Evolutionary conservation across 192 early-diverging fungal genomes (phyloP), one percentile per base, ranked within the genome.

Genomic region (Umbelopsis sp.): DNA sequence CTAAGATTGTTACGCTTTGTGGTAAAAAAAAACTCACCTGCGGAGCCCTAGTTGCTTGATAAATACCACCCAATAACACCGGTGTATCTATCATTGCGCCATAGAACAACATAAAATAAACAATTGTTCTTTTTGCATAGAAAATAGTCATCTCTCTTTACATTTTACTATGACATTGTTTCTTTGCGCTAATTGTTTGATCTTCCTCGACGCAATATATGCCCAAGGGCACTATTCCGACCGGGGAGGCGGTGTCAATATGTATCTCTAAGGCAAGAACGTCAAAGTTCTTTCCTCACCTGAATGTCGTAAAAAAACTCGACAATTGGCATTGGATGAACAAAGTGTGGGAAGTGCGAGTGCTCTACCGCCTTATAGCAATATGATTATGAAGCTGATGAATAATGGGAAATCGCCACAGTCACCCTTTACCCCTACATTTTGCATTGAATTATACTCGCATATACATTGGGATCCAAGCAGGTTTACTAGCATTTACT

Each of bases 231-330:
- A 66, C 55, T 61, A 16, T 9, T 10, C 37, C 37, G 37, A 4
- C 5, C 1, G 37, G 6, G 10, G 5, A 1, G 37, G 37, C 37
- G 37, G 37, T 41, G 37, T 41, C 6, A 41, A 41, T 41, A 41
- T 6, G 37, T 6, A 41, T 4, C 10, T 41, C 5, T 41, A 41
- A 41, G 37, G 37, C 37, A 41, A 41, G 37, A 9, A 10, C 37
- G 5, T 41, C 37, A 6, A 30, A 41, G 37, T 41, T 9, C 10
- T 41, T 41, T 41, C 3, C 1, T n/a, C 33, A 61, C 55, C 49
- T 65, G 71, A 37, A 72, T 47, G 44, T 72, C 71, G 22, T 64
- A 72, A 23, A 72, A 64, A 27, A 72, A 72, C 18, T 72, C 71
- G 44, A 72, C 45, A 18, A 37, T 66, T 13, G 46, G 55, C 37